Evolutionary conservation across 495 filamentous ascomycete genomes (phyloP).

Genomic region (Talaromyces borbonicus): DNA sequence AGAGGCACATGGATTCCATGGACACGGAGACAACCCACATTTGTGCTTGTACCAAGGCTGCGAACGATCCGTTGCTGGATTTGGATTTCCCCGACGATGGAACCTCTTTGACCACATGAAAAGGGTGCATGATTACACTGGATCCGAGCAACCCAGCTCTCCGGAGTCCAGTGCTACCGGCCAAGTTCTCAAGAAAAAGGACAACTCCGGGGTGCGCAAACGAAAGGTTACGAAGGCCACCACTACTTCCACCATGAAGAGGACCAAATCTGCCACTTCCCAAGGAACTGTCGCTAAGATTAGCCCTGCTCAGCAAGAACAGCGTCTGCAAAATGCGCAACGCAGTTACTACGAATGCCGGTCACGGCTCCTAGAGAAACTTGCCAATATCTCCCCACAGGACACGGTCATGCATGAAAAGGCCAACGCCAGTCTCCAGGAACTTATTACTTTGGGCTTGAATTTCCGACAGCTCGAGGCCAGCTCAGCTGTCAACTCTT

Average conservation of each 20-base stretch:
- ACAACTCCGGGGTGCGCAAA: conserved; percentile 28
- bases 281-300: conserved; percentile 28
- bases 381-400: conserved; percentile 32
- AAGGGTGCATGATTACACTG: conserved; percentile 74
- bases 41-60: conserved; percentile 77
- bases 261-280: conserved; percentile 35
- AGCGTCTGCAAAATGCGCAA: conserved; percentile 36
- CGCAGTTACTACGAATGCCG: conserved; percentile 36
- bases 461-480: conserved; percentile 38
- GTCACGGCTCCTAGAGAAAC: conserved; percentile 31
- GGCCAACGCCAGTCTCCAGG: conserved; percentile 40
- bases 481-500: conserved; percentile 31
- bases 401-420: conserved; percentile 36
- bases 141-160: conserved; percentile 35
- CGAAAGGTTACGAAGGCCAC: conserved; percentile 26
- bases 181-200: conserved; percentile 30
- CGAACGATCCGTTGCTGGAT: conserved; percentile 64
- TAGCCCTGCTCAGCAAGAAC: conserved; percentile 27
- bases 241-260: conserved; percentile 35
- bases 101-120: conserved; percentile 93
- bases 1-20: conserved; percentile 90
- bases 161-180: conserved; percentile 30
- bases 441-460: conserved; percentile 35
- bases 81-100: conserved; percentile 88
- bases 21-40: conserved; percentile 83